Evolutionary conservation across 148 eudicot genomes (phyloP).

Genomic region (Oxyria digyna): DNA sequence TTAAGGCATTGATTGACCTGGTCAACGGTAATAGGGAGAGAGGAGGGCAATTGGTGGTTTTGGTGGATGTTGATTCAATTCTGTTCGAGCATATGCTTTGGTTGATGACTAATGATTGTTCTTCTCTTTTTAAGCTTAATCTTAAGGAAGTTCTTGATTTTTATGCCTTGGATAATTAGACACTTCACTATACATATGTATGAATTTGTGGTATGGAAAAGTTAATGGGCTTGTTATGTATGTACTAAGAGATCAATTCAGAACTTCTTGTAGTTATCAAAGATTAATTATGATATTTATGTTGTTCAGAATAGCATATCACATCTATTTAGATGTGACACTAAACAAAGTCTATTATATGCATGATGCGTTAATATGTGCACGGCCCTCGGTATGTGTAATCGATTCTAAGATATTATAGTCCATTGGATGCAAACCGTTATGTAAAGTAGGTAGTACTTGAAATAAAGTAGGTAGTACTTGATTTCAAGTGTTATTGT

Average conservation of each 20-base stretch:
- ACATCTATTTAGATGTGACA: too few species aligned
- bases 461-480: too few species aligned
- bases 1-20: constrained; percentile 32
- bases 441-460: too few species aligned
- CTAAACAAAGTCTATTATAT: too few species aligned
- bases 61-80: constrained; percentile 40
- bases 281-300: too few species aligned
- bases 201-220: background rate
- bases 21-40: constrained; percentile 11
- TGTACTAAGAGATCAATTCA: background rate
- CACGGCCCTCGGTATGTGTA: too few species aligned
- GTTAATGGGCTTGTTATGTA: background rate
- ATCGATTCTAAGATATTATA: too few species aligned
- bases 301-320: too few species aligned
- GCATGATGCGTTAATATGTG: too few species aligned
- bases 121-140: constrained; percentile 43
- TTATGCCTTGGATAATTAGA: constrained; percentile 31
- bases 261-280: too few species aligned
- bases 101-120: constrained; percentile 43
- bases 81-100: constrained; percentile 61
- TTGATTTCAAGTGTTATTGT: too few species aligned
- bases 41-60: constrained; percentile 6
- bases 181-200: background rate
- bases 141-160: constrained; percentile 47
- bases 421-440: too few species aligned